Evolutionary conservation across 352 stramenopile genomes (phyloP), one percentile per base, ranked within the genome.

Genomic region (Globisporangium yorkense): DNA sequence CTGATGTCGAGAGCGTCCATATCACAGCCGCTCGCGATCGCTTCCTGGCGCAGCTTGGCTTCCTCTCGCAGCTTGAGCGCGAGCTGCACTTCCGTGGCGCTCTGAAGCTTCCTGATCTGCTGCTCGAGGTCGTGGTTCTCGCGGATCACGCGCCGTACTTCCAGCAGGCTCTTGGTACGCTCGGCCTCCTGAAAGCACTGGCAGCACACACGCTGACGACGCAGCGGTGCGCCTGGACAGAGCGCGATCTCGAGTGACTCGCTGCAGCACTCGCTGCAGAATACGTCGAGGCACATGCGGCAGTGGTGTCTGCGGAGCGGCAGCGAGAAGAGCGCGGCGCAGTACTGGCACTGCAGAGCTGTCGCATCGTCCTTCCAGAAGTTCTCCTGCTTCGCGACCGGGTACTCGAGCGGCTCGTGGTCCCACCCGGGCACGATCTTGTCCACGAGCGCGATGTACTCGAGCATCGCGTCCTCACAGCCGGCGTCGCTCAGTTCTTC

Each of bases 271-370:
- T 58, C 20, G n/a, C 54, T 56, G 40, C 82, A 92, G 46, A 84
- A 92, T 16, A 92, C 84, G 18, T 83, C 71, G 59, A 92, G 66
- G 64, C 82, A 92, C 53, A 89, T 62, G 10, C 79, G 82, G 54
- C 82, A 92, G 57, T 92, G 82, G 29, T 89, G 82, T 8, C 82
- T 75, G 13, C 82, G 79, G 12, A 62, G 51, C 9, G 65, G 51
- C 16, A 74, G 29, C 24, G 66, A 72, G 56, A 92, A 92, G 31
- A 44, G n/a, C 21, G 59, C 59, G 24, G 66, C 70, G 46, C 82
- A 92, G 52, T 68, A 61, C 31, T 80, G 63, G 50, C 81, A 92
- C 39, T 76, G 60, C 2, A 60, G 59, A 6, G 59, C 63, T 0
- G 61, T 53, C 1, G 65, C 27, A 51, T 92, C 81, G 52, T 88